Evolutionary conservation across 352 stramenopile genomes (phyloP).

Genomic region (Paralagenidium karlingii): DNA sequence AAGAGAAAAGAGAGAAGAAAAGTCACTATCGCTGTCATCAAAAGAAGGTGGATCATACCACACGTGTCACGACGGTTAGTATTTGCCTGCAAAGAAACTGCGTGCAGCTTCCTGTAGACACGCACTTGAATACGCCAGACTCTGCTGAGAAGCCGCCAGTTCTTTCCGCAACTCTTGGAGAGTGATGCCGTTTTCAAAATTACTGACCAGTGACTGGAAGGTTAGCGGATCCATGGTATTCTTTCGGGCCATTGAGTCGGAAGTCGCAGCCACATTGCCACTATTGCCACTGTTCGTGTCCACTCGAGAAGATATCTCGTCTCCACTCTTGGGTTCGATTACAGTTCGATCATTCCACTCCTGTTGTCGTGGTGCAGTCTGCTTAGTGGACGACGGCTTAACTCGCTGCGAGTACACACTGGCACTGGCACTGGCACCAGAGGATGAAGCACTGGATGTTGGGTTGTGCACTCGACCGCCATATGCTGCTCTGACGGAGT

Average conservation of each 20-base stretch:
- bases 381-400: not conserved
- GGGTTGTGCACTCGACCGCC: too few species aligned
- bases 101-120: conserved; percentile 55
- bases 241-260: not conserved
- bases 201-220: conserved; percentile 54
- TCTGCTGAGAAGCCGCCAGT: conserved; percentile 54
- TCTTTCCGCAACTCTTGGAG: conserved; percentile 50
- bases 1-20: too few species aligned
- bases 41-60: too few species aligned
- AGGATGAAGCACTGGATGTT: too few species aligned
- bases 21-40: too few species aligned
- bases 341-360: too few species aligned
- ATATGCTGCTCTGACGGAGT: too few species aligned
- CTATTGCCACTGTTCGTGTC: too few species aligned
- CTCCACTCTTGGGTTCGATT: not conserved
- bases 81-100: conserved; percentile 46
- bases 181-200: conserved; percentile 52
- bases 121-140: conserved; percentile 40
- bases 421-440: too few species aligned
- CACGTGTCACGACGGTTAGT: too few species aligned
- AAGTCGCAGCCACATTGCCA: not conserved
- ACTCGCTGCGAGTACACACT: too few species aligned
- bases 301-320: not conserved
- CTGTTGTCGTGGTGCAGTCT: too few species aligned
- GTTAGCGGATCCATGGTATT: conserved; percentile 44